Conservation (phyloP, 2,329 filamentous ascomycete genomes). For the Trichophyton simii region DNA sequence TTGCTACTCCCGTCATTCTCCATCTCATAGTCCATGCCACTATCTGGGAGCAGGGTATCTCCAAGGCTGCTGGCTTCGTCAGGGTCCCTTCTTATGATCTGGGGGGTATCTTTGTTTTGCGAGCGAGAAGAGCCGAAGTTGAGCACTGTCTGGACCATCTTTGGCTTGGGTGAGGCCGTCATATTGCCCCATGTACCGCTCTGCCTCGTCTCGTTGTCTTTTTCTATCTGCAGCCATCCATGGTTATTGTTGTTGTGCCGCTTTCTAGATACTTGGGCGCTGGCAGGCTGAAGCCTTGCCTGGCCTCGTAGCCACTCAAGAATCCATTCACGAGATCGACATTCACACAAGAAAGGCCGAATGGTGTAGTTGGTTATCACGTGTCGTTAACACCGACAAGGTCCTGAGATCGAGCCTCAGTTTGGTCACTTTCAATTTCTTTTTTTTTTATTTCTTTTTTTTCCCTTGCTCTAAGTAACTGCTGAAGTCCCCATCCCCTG, state of each 20-base stretch:
- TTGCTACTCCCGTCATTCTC: slow-evolving; percentile 7
- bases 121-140: slow-evolving; percentile 10
- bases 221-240: no score
- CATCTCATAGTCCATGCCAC: slow-evolving; percentile 8
- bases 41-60: not conserved
- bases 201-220: not conserved
- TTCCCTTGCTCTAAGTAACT: not conserved
- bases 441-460: not conserved
- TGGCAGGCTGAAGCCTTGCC: not conserved
- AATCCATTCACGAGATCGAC: not conserved
- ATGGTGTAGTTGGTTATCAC: slow-evolving; percentile 5
- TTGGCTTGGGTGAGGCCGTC: not conserved
- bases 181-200: not conserved
- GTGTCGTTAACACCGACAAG: slow-evolving; percentile 4
- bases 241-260: no score
- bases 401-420: slow-evolving; percentile 5
- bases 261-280: no score
- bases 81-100: not conserved
- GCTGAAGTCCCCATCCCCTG: not conserved
- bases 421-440: not conserved
- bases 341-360: slow-evolving; percentile 2
- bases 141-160: slow-evolving; percentile 15
- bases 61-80: not conserved
- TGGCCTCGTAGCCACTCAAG: not conserved
- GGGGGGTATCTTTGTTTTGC: not conserved